Evolutionary conservation across 208 protist species (phyloP), one percentile per base, ranked within the genome.

Genomic region (Naegleria lovaniensis): DNA sequence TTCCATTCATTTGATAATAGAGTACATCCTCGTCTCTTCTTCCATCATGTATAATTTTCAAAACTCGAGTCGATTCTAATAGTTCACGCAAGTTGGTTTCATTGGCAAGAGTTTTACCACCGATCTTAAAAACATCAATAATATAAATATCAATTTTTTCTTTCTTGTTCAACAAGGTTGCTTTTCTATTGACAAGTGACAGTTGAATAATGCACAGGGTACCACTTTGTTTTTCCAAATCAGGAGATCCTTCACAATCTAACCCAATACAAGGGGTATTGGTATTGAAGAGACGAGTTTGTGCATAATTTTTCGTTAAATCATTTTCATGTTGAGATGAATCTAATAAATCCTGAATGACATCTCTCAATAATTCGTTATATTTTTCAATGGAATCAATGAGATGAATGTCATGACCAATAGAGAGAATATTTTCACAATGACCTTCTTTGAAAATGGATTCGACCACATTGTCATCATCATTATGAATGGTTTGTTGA

Each of bases 221-320:
- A 9, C 67, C 67, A 36, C 29, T 79, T 79, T 36, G 29, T 9
- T 79, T 79, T 11, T 13, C 16, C n/a, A 79, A 33, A 79, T 79
- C 67, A 79, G 67, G 67, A 36, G 67, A 79, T 79, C 67, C 67
- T 79, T 79, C 67, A 79, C 67, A 29, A 79, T 79, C 67, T 36
- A 79, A 9, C 9, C 67, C 67, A 79, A 79, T 36, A 36, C 29
- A 36, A 79, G 67, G 67, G 1, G 29, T 36, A 79, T 79, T 79
- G 67, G 13, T 79, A 33, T 79, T 36, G 67, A 36, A 79, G 11
- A 67, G 22, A 67, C 22, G 55, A 29, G 55, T 67, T 67, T 67
- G 55, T 67, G 55, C 4, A 67, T 29, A 67, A 29, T 4, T 29
- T 29, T 67, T 67, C 22, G 2, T 67, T 29, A 2, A 29, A 67